These are phyloP conservation scores for Curvularia verruculosa DNA, from an alignment of 2,329 filamentous ascomycete species.

Conservation along the genomic window DNA sequence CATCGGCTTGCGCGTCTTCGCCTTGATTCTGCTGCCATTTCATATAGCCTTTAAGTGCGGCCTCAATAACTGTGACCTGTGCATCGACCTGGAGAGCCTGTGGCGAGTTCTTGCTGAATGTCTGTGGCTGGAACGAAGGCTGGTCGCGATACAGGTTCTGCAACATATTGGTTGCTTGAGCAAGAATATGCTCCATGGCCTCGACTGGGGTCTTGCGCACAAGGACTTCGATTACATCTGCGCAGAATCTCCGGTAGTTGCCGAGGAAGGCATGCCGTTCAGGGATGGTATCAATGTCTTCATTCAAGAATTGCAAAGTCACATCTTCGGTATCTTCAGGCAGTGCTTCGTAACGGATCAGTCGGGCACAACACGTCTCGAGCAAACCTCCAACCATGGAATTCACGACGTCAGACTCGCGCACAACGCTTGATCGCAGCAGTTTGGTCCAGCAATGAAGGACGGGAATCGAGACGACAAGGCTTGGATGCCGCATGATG, in stretches of 20 bases:
- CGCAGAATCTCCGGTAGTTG: constrained; percentile 92
- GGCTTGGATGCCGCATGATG: constrained; percentile 82
- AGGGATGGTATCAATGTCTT: constrained; percentile 93
- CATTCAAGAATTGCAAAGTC: constrained; percentile 80
- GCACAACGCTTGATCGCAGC: constrained; percentile 72
- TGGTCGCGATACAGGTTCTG: constrained; percentile 75
- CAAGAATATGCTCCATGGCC: constrained; percentile 85
- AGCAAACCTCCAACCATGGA: constrained; percentile 75
- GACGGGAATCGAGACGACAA: constrained; percentile 91
- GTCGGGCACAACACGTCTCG: constrained; percentile 79
- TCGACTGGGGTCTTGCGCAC: constrained; percentile 82
- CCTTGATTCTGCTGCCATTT: constrained; percentile 72
- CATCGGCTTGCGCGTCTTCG: constrained; percentile 55
- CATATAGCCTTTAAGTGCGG: constrained; percentile 84
- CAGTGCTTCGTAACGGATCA: constrained; percentile 86
- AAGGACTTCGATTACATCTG: constrained; percentile 84
- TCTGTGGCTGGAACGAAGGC: constrained; percentile 63
- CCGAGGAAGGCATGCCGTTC: constrained; percentile 94
- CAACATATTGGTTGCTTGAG: constrained; percentile 74
- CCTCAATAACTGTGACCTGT: constrained; percentile 87
- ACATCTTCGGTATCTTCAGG: constrained; percentile 82
- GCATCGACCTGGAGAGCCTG: constrained; percentile 83
- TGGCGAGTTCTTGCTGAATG: constrained; percentile 69
- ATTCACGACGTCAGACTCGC: constrained; percentile 65
- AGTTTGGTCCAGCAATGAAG: constrained; percentile 89